phyloP scores from a whole-genome alignment of 139 green algal genomes.

The Chlorella sp. region DNA sequence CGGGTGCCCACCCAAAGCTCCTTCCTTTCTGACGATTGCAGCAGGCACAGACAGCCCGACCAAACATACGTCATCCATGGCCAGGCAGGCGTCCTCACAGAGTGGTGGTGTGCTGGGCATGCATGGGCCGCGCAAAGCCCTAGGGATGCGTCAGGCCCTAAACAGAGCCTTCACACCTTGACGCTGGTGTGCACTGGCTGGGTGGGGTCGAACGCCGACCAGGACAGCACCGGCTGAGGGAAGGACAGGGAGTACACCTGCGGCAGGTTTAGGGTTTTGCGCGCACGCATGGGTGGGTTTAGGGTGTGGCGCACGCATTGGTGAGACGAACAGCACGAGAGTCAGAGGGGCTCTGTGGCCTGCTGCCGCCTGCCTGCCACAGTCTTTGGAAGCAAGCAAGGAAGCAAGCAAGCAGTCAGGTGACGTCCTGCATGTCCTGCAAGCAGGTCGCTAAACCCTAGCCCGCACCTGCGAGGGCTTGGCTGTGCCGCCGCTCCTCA shows the following conservation, averaged over 20 bases:
- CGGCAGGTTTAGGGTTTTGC: too few relatives aligned
- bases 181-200: conserved; percentile 67
- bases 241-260: conserved; percentile 18
- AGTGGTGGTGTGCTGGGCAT: not conserved
- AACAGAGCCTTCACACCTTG: conserved; percentile 36
- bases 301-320: not conserved
- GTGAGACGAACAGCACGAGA: too few relatives aligned
- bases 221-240: conserved; percentile 38
- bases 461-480: not conserved
- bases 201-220: conserved; percentile 22
- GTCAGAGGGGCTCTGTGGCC: too few relatives aligned
- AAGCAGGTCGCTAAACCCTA: not conserved
- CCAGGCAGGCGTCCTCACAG: not conserved
- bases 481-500: conserved; percentile 8
- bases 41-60: not conserved
- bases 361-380: too few relatives aligned
- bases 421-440: too few relatives aligned
- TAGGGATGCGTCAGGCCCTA: not conserved
- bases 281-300: too few relatives aligned
- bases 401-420: too few relatives aligned
- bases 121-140: not conserved
- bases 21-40: too few relatives aligned
- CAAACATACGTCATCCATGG: not conserved
- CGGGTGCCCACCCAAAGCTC: not conserved
- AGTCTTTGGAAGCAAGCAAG: too few relatives aligned